phyloP scores from a whole-genome alignment of 2,329 filamentous ascomycete species.

The Zalaria obscura region DNA sequence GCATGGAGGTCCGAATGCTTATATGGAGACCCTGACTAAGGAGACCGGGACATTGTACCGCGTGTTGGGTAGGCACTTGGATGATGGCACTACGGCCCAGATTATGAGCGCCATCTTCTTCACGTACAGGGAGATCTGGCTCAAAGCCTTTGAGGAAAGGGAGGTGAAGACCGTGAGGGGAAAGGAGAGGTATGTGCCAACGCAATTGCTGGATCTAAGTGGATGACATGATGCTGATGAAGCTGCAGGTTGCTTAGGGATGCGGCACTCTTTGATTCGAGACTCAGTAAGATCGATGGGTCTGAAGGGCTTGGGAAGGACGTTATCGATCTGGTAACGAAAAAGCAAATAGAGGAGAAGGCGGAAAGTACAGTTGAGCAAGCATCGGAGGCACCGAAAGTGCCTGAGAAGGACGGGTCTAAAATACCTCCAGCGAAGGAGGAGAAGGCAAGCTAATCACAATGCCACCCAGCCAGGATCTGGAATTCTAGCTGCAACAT shows the following conservation, averaged over 20 bases:
- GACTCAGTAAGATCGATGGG: conserved; percentile 64
- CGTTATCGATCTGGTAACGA: conserved; percentile 37
- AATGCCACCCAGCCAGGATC: no score
- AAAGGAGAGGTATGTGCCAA: conserved; percentile 50
- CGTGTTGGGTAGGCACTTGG: conserved; percentile 68
- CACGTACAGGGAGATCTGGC: conserved; percentile 69
- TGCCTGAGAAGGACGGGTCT: no score
- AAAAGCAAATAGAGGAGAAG: conserved; percentile 2
- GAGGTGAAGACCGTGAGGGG: conserved; percentile 52
- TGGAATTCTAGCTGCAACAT: no score
- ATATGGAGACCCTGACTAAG: conserved; percentile 78
- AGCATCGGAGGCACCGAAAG: no score
- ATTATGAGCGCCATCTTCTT: conserved; percentile 80
- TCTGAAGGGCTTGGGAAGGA: conserved; percentile 60
- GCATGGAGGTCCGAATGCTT: conserved; percentile 35
- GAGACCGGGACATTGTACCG: conserved; percentile 77
- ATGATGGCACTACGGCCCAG: conserved; percentile 59
- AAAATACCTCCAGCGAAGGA: no score
- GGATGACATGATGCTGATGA: not conserved
- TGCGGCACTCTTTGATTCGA: conserved; percentile 55
- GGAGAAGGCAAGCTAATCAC: no score
- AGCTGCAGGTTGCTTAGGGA: conserved; percentile 58
- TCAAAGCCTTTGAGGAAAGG: conserved; percentile 52
- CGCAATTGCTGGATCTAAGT: not conserved
- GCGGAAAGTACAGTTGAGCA: not conserved